Evolutionary conservation across 1,284 basidiomycete species (phyloP).

Genomic region (Porodaedalea pini): DNA sequence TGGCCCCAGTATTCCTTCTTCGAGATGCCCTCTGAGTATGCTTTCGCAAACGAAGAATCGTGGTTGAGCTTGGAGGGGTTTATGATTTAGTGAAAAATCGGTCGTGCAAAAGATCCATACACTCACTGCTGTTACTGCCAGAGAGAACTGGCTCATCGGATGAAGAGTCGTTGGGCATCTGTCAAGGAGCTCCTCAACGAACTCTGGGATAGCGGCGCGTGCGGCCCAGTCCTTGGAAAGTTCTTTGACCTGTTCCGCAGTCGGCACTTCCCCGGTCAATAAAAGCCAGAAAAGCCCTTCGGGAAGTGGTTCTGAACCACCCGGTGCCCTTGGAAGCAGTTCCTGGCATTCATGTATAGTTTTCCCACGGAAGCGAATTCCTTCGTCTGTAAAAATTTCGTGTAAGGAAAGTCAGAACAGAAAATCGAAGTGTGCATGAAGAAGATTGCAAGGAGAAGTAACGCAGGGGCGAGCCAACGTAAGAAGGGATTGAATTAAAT

Average conservation of each 20-base stretch:
- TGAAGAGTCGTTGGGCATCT: conserved; percentile 90
- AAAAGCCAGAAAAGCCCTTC: conserved; percentile 96
- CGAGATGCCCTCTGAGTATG: conserved; percentile 87
- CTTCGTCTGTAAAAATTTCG: conserved; percentile 62
- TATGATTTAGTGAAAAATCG: conserved; percentile 9
- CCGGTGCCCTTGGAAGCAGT: conserved; percentile 83
- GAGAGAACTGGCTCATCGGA: conserved; percentile 95
- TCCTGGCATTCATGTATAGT: conserved; percentile 89
- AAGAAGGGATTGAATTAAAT: background rate
- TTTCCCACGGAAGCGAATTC: conserved; percentile 93
- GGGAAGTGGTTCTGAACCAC: conserved; percentile 87
- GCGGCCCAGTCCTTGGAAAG: conserved; percentile 92
- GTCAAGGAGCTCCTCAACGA: conserved; percentile 92
- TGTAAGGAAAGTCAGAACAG: conserved; percentile 14
- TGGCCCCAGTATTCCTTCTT: conserved; percentile 99
- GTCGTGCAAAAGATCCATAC: conserved; percentile 17
- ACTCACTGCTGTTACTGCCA: conserved; percentile 88
- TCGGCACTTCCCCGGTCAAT: conserved; percentile 90
- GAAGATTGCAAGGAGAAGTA: background rate
- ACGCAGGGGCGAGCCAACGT: conserved; percentile 5
- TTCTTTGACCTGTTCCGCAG: conserved; percentile 78
- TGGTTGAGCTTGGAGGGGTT: conserved; percentile 73
- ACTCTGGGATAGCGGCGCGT: conserved; percentile 82
- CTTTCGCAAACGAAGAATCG: conserved; percentile 95
- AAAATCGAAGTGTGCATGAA: no score